A percentile compares a stretch with the other conserved stretches of the same genome.
These are phyloP conservation scores for Ophiocordyceps sinensis DNA, from an alignment of 2,329 filamentous ascomycete species.

Conservation along the genomic window DNA sequence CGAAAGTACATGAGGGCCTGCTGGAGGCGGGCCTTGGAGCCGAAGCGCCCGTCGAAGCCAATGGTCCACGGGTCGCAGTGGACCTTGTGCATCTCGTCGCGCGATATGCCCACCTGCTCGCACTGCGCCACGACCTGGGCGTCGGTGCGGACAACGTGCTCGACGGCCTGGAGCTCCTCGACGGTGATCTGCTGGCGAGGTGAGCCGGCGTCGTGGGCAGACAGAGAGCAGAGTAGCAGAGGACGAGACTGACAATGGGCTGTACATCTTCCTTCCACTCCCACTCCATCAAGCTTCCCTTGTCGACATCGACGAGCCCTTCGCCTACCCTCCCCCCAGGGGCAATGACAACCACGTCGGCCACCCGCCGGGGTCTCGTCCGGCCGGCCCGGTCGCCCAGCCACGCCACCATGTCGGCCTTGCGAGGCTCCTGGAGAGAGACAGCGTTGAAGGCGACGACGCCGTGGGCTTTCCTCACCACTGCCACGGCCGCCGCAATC, in stretches of 20 bases:
- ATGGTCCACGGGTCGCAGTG: slow-evolving; percentile 55
- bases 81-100: background rate
- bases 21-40: slow-evolving; percentile 63
- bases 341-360: no score
- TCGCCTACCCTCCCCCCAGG: no score
- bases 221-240: no score
- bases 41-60: slow-evolving; percentile 83
- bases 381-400: background rate
- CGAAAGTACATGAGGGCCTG: slow-evolving; percentile 95
- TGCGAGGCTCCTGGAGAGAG: no score
- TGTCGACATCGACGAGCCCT: no score
- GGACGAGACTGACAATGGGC: background rate
- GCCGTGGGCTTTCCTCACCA: background rate
- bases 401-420: background rate
- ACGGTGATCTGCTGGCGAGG: no score
- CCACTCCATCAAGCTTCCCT: background rate
- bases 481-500: background rate
- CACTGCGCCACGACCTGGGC: no score
- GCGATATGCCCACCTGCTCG: background rate
- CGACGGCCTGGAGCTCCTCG: no score
- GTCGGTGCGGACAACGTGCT: no score
- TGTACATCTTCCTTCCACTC: background rate
- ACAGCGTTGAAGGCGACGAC: background rate
- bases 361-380: no score
- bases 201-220: no score